Percentiles rank a stretch among this genome's conserved stretches.
Conservation (phyloP, 1,139 yeast genomes). For the Eremothecium sinecaudum region DNA sequence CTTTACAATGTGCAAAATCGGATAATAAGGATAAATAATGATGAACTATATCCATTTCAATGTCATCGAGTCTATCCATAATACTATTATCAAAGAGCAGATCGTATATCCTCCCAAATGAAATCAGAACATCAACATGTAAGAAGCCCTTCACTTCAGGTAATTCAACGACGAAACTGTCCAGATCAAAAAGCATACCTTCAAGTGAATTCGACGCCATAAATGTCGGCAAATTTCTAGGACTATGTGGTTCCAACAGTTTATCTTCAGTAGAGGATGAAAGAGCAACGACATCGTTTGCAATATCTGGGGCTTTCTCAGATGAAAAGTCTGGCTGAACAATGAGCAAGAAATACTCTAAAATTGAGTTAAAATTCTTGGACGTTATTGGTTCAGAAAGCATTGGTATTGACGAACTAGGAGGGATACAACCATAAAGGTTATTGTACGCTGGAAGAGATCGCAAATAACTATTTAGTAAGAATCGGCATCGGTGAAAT, state of each 20-base stretch:
- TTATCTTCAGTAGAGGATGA: neutral
- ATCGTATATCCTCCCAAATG: constrained; percentile 14
- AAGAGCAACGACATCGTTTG: neutral
- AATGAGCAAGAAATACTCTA: constrained; percentile 31
- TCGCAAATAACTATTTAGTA: constrained; percentile 45
- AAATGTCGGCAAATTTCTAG: neutral
- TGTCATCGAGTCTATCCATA: constrained; percentile 47
- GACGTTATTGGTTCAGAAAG: constrained; percentile 52
- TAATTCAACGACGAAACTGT: constrained; percentile 45
- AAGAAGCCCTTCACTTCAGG: constrained; percentile 33
- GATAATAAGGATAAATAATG: constrained; percentile 7
- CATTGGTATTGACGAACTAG: constrained; percentile 57
- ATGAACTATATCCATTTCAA: constrained; percentile 54
- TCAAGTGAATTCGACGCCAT: neutral
- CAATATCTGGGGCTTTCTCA: neutral
- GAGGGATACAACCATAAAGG: constrained; percentile 44
- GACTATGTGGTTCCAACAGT: neutral
- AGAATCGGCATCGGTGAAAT: constrained; percentile 66
- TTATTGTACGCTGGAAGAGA: constrained; percentile 37
- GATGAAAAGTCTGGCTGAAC: constrained; percentile 6
- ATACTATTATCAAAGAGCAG: constrained; percentile 2
- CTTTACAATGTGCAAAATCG: neutral
- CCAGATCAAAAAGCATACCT: constrained; percentile 36
- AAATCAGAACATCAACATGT: neutral
- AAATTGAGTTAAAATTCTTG: constrained; percentile 35